Base-by-base conservation (phyloP, 441 rosid genomes). In the Corymbia calophylla region DNA sequence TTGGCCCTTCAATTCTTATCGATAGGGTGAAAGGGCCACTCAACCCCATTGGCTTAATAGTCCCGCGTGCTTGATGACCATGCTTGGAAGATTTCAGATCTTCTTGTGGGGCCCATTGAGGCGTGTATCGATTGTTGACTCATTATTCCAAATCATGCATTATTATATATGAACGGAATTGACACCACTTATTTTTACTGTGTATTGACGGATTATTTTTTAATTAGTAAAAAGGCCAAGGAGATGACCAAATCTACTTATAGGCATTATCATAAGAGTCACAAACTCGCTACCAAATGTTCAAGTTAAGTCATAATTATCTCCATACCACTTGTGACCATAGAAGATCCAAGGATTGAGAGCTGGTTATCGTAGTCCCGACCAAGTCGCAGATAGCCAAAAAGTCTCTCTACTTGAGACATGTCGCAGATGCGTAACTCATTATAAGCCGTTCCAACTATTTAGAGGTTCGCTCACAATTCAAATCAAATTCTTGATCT, bases 401-500 rank as follows among this genome's bases (percentile, higher is more conserved):
- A 19, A 39, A 32, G 47, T 9, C 7, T 68, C 25, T 68, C 4
- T 8, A 9, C 25, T 68, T 0, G 8, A 70, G 48, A 35, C 14
- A 35, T 14, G 23, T 70, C 6, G 5, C 3, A 3, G 4, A 18
- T 35, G 23, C 25, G 3, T 18, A 2, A 32, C 47, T 10, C 7
- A 7, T 4, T 10, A 15, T 27, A 18, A 15, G 3, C 19, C 73
- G 31, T 17, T 16, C 10, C 7, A 31, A 8, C 39, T 66, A n/a
- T 7, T 8, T 1, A 5, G 21, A 64, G 9, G 35, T n/a, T 64
- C 19, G 5, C 35, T n/a, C 6, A 4, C 0, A 21, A 66, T n/a
- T 18, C 73, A 15, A n/a, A 16, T 66, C 5, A 1, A 66, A 31
- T 2, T 66, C 9, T 1, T n/a, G 5, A 64, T n/a, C 35, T 31